phyloP scores from a whole-genome alignment of 2,329 filamentous ascomycete species.

The Fusarium avenaceum region DNA sequence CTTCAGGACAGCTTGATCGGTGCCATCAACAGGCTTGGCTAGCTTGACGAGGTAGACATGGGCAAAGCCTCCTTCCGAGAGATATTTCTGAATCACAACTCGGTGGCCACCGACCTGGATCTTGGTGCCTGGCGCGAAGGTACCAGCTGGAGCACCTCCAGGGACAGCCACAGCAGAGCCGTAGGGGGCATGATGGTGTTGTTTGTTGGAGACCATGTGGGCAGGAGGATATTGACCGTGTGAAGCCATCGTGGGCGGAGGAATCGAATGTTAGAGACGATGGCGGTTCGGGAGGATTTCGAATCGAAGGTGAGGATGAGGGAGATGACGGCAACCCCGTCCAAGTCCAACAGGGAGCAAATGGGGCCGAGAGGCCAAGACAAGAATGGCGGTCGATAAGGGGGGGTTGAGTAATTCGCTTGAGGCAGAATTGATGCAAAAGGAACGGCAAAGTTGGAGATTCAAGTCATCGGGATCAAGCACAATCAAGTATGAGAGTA shows the following conservation, averaged over 20 bases:
- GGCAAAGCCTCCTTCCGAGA: constrained; percentile 97
- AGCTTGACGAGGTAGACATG: constrained; percentile 97
- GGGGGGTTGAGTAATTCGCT: constrained; percentile 22
- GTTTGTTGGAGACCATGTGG: constrained; percentile 50
- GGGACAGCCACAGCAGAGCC: constrained; percentile 58
- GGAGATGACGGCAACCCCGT: constrained; percentile 41
- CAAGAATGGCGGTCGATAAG: constrained; percentile 37
- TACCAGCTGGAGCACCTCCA: constrained; percentile 76
- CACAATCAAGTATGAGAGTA: constrained; percentile 39
- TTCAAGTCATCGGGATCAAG: constrained; percentile 48
- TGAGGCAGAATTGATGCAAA: constrained; percentile 32
- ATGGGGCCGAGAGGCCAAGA: constrained; percentile 36
- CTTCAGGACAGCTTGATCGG: constrained; percentile 89
- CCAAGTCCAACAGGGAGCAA: constrained; percentile 38
- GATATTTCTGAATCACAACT: constrained; percentile 95
- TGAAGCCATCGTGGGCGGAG: constrained; percentile 52
- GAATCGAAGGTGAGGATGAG: constrained; percentile 18
- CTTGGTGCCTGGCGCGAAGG: constrained; percentile 93
- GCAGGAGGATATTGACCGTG: constrained; percentile 53
- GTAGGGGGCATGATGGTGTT: constrained; percentile 61
- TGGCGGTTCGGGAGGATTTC: constrained; percentile 28
- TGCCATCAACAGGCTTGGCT: constrained; percentile 80
- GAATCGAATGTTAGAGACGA: constrained; percentile 10
- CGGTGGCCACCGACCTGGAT: constrained; percentile 95
- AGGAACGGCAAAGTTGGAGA: constrained; percentile 40